These are phyloP conservation scores for Hyaloscypha bicolor DNA, from an alignment of 495 filamentous ascomycete genomes.

Conservation along the genomic window DNA sequence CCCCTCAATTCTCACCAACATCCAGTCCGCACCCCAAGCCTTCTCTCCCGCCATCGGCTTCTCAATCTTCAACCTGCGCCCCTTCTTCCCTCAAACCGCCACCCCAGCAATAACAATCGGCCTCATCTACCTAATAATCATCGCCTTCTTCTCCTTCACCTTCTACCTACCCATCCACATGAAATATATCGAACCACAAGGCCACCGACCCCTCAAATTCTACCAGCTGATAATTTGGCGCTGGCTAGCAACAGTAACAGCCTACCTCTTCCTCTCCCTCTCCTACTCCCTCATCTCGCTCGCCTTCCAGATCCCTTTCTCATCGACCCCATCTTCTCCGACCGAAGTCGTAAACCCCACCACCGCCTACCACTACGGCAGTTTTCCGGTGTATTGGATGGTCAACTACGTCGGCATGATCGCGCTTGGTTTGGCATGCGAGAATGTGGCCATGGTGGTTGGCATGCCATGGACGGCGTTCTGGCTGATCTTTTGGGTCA, in stretches of 20 bases:
- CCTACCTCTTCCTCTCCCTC: slow-evolving; percentile 69
- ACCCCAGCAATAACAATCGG: slow-evolving; percentile 66
- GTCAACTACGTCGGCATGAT: slow-evolving; percentile 72
- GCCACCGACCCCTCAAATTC: slow-evolving; percentile 61
- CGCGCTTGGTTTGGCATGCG: slow-evolving; percentile 67
- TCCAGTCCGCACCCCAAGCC: slow-evolving; percentile 56
- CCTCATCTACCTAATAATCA: slow-evolving; percentile 73
- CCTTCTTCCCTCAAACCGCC: slow-evolving; percentile 57
- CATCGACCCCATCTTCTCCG: slow-evolving; percentile 44
- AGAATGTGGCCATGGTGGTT: slow-evolving; percentile 73
- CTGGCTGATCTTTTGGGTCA: slow-evolving; percentile 79
- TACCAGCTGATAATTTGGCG: slow-evolving; percentile 65
- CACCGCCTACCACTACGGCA: slow-evolving; percentile 61
- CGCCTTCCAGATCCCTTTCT: slow-evolving; percentile 67
- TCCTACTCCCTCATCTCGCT: slow-evolving; percentile 68
- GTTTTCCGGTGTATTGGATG: slow-evolving; percentile 76
- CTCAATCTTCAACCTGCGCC: slow-evolving; percentile 60
- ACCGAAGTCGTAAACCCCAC: slow-evolving; percentile 47
- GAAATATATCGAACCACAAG: slow-evolving; percentile 49
- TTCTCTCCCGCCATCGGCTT: slow-evolving; percentile 67
- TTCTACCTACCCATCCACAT: slow-evolving; percentile 72
- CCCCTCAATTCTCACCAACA: slow-evolving; percentile 39
- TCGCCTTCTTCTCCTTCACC: slow-evolving; percentile 71
- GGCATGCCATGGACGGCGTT: slow-evolving; percentile 68
- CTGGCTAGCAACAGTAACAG: slow-evolving; percentile 56